A percentile compares a stretch with the other conserved stretches of the same genome.
Conservation (phyloP, 768 basidiomycete genomes). For the Russula vinacea region DNA sequence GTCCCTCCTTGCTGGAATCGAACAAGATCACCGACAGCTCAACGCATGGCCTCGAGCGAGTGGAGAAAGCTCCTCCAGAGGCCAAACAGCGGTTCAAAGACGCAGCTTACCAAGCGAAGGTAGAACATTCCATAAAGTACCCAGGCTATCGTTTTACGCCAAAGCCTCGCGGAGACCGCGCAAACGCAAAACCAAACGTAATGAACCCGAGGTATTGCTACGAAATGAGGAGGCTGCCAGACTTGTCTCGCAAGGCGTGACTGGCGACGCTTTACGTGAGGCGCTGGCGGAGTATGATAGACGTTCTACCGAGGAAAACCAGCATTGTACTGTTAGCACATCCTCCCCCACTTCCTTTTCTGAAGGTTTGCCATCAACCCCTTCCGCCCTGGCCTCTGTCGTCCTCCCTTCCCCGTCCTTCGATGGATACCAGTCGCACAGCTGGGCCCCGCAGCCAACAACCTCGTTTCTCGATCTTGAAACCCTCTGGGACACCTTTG, state of each 20-base stretch:
- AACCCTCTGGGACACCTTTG: neutral
- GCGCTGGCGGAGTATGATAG: conserved; percentile 18
- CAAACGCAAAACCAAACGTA: conserved; percentile 24
- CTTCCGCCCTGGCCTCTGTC: neutral
- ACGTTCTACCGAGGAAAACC: conserved; percentile 1
- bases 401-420: neutral
- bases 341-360: conserved; percentile 3
- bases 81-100: conserved; percentile 31
- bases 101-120: conserved; percentile 30
- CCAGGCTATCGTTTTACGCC: conserved; percentile 32
- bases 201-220: conserved; percentile 22
- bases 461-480: conserved; percentile 5
- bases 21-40: conserved; percentile 31
- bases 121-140: conserved; percentile 31
- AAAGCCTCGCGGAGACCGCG: conserved; percentile 12
- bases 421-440: conserved; percentile 5
- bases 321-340: neutral
- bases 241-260: conserved; percentile 20
- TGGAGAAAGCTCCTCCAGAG: conserved; percentile 31
- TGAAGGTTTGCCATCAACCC: neutral
- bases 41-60: conserved; percentile 31
- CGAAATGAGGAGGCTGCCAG: conserved; percentile 23
- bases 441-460: neutral
- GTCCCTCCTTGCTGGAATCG: conserved; percentile 26
- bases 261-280: conserved; percentile 13